phyloP scores from a whole-genome alignment of 148 eudicot species.

The Hydrangea macrophylla region DNA sequence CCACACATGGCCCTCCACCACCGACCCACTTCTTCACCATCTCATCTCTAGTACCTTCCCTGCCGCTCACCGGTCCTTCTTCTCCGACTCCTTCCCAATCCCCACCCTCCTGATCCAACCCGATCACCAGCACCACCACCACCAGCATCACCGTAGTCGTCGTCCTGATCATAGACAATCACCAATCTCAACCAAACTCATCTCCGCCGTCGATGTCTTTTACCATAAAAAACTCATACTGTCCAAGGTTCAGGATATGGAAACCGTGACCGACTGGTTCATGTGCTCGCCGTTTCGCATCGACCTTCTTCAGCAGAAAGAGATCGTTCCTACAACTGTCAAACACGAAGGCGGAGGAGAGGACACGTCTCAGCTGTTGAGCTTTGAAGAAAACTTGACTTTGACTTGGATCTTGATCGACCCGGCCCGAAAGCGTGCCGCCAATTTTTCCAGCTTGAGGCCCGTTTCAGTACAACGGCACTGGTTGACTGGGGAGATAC shows the following conservation, averaged over 20 bases:
- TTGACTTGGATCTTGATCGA: constrained; percentile 71
- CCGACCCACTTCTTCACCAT: constrained; percentile 21
- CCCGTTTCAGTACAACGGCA: constrained; percentile 42
- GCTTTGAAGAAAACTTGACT: constrained; percentile 28
- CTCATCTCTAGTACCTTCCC: constrained; percentile 31
- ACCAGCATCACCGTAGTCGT: background rate
- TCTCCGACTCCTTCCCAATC: constrained; percentile 39
- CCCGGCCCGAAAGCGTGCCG: constrained; percentile 41
- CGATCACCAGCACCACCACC: background rate
- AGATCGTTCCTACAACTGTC: constrained; percentile 24
- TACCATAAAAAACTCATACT: constrained; percentile 31
- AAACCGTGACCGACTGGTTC: constrained; percentile 37
- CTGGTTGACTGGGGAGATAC: constrained; percentile 44
- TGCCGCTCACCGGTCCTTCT: constrained; percentile 44
- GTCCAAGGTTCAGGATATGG: constrained; percentile 37
- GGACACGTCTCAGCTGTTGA: constrained; percentile 12
- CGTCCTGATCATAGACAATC: no score
- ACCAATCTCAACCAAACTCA: background rate
- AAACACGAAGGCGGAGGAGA: constrained; percentile 15
- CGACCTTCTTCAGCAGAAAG: constrained; percentile 48
- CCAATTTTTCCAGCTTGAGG: constrained; percentile 41
- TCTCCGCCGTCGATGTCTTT: constrained; percentile 53
- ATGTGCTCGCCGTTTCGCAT: constrained; percentile 40
- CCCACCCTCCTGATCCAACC: constrained; percentile 15
- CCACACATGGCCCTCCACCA: constrained; percentile 51